Evolutionary conservation across 306 rosid species (phyloP), one percentile per base, ranked within the genome.

Genomic region (Fragaria iinumae): DNA sequence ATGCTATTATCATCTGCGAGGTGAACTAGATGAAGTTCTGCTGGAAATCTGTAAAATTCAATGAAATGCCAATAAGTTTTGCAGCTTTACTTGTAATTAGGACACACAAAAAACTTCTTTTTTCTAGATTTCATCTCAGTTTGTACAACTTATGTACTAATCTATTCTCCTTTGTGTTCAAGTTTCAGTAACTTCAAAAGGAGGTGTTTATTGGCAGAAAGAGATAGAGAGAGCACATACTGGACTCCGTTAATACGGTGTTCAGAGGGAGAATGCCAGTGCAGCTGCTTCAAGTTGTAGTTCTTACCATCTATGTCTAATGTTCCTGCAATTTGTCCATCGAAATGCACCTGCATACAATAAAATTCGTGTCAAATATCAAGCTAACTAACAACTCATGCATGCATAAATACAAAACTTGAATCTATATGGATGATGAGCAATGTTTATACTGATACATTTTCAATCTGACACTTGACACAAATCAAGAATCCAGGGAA

Each of bases 191-290:
- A 34, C 12, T 53, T 43, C 7, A 25, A 70, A 23, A 67, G 10
- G 48, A 72, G 43, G 57, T 20, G 11, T 12, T 5, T 36, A 20
- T 52, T 34, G 60, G 27, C 34, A 45, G n/a, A 57, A 79, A 71
- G 52, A 53, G 32, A 79, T 43, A 76, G 57, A 57, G 62, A 66
- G 45, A 55, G 70, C 57, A 85, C 89, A 44, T 87, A 90, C 99
- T 34, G 84, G 13, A 83, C 49, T 50, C 92, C 92, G 25, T 92
- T 17, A 52, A 91, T 32, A 38, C 67, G 77, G 79, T 95, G 99
- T 80, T 95, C 99, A 0, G 97, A 81, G 64, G 99, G 99, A 87
- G 90, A 18, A 80, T 90, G 99, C 97, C 97, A 95, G 56, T 92
- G 97, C 83, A 90, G 48, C 79, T 90, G 97, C 86, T 43, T 83